phyloP scores from a whole-genome alignment of 169 alveolate genomes.

The Eimeria acervulina region DNA sequence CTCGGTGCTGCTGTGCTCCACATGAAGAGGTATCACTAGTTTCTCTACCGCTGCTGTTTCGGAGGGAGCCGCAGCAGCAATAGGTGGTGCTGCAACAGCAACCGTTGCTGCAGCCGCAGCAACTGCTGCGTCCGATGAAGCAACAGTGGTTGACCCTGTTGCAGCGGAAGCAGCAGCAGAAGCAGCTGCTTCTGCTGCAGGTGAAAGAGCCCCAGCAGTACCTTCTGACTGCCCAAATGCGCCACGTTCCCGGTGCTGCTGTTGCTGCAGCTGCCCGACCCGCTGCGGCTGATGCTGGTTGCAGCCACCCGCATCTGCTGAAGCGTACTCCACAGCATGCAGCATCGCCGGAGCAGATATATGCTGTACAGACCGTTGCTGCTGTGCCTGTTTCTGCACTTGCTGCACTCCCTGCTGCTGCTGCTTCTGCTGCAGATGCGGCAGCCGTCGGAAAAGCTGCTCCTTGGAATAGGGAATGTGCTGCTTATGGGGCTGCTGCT shows the following conservation, averaged over 20 bases:
- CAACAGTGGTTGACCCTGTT: neutral
- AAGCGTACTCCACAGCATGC: neutral
- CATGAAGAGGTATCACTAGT: neutral
- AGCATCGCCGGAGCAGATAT: neutral
- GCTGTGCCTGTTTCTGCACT: neutral
- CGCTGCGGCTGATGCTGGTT: neutral
- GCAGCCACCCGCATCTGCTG: neutral
- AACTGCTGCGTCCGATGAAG: constrained; percentile 19
- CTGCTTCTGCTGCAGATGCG: neutral
- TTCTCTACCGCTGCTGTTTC: neutral
- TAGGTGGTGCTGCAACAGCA: neutral
- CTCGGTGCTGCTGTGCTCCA: neutral
- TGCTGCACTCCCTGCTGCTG: neutral
- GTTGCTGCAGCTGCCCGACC: neutral
- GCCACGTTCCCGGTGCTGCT: neutral
- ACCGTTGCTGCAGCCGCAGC: constrained; percentile 8
- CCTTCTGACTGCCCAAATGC: neutral
- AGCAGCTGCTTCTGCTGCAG: neutral
- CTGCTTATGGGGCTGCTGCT: neutral
- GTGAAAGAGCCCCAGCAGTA: neutral
- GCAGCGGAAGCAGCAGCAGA: constrained; percentile 35
- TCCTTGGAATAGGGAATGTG: neutral
- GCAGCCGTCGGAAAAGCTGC: neutral
- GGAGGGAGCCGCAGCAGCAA: neutral
- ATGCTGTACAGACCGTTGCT: constrained; percentile 6